phyloP scores from a whole-genome alignment of 2,329 filamentous ascomycete species.

The Colletotrichum higginsianum region DNA sequence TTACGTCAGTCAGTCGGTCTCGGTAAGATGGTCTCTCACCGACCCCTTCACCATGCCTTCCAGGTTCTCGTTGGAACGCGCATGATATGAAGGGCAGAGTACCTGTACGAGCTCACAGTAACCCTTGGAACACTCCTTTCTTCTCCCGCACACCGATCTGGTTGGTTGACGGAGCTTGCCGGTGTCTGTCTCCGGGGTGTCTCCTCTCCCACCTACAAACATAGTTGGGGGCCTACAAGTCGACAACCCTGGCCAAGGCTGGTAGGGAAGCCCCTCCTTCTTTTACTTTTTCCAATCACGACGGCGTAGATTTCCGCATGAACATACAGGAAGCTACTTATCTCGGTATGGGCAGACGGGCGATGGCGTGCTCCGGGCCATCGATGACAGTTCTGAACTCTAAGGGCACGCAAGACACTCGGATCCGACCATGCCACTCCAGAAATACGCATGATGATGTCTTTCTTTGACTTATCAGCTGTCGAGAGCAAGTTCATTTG shows the following conservation, averaged over 20 bases:
- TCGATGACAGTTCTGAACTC: background rate
- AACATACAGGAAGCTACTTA: too few relatives aligned
- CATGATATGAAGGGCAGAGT: too few relatives aligned
- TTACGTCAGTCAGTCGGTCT: background rate
- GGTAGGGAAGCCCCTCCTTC: too few relatives aligned
- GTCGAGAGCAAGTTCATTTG: too few relatives aligned
- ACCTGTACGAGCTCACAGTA: too few relatives aligned
- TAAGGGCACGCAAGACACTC: slow-evolving; percentile 6
- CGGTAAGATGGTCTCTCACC: slow-evolving; percentile 1
- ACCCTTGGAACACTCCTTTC: too few relatives aligned
- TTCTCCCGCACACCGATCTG: too few relatives aligned
- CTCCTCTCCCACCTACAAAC: background rate
- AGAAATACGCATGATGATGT: too few relatives aligned
- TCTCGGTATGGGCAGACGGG: background rate
- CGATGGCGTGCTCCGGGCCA: background rate
- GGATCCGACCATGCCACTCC: background rate
- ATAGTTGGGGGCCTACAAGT: background rate
- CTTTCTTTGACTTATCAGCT: background rate
- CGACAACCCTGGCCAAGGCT: background rate
- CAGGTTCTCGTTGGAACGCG: background rate
- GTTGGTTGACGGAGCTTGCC: background rate
- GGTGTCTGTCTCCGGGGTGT: background rate
- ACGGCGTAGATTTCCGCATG: too few relatives aligned
- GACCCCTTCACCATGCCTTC: background rate
- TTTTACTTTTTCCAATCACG: too few relatives aligned